These are phyloP conservation scores for Lactarius sanguifluus DNA, from an alignment of 768 basidiomycete species.

Conservation along the genomic window DNA sequence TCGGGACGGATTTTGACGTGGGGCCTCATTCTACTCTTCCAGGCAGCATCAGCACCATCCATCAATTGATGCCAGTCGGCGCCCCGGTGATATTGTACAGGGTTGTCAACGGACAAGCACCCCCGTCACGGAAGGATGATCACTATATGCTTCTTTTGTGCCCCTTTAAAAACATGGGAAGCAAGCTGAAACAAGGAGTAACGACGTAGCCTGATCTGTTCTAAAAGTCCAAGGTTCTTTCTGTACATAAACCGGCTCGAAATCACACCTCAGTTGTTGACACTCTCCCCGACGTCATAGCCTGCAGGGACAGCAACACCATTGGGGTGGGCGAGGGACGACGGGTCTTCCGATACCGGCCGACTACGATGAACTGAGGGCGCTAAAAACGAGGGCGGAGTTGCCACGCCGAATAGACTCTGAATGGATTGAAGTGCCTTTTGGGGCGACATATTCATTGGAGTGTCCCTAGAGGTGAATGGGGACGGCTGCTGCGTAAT, in stretches of 20 bases:
- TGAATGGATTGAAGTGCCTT: constrained; percentile 16
- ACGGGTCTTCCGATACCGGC: not conserved
- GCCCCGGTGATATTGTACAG: not conserved
- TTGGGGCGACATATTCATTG: constrained; percentile 27
- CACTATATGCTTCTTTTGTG: not conserved
- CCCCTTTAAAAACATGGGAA: not conserved
- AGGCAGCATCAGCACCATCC: not conserved
- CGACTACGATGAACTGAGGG: not conserved
- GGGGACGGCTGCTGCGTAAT: constrained; percentile 14
- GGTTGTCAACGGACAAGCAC: not conserved
- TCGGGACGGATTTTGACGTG: constrained; percentile 19
- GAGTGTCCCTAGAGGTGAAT: constrained; percentile 5
- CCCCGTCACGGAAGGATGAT: not conserved
- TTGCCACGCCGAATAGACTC: not conserved
- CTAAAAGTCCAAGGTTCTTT: not conserved
- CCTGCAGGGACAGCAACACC: not conserved
- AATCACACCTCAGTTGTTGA: constrained; percentile 4
- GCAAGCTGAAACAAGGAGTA: not conserved
- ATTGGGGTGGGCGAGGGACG: not conserved
- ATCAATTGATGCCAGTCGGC: not conserved
- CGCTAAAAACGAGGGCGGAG: not conserved
- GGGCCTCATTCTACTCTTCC: not conserved
- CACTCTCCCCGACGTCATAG: constrained; percentile 14
- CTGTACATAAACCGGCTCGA: not conserved
- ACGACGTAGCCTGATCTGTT: not conserved